A percentile compares a stretch with the other conserved stretches of the same genome.
Evolutionary conservation across 805 yeast species (phyloP).

Genomic region (Ogataea trehaloabstinens): DNA sequence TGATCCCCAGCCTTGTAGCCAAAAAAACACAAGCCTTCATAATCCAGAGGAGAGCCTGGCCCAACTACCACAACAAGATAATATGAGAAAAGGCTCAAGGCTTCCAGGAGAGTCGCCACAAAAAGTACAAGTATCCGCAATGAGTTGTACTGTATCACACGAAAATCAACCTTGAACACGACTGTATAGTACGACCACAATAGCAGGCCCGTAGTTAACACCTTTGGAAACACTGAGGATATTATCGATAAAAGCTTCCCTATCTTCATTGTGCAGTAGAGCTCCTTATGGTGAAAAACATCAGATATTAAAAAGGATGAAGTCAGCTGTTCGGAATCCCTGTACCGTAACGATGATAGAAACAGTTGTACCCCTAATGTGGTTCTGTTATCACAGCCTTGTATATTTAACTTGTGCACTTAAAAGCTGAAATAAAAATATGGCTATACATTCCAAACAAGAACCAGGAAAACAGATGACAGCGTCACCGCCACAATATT

Average conservation of each 20-base stretch:
- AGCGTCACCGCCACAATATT: no score
- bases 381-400: no score
- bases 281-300: no score
- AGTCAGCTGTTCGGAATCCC: no score
- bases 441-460: no score
- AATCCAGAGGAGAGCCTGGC: conserved; percentile 67
- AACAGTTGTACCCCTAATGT: no score
- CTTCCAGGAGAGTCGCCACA: conserved; percentile 31
- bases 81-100: conserved; percentile 48
- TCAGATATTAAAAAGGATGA: no score
- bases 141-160: conserved; percentile 14
- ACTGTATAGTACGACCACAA: conserved; percentile 49
- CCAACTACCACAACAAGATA: conserved; percentile 51
- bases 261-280: conserved; percentile 3
- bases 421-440: no score
- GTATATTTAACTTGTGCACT: no score
- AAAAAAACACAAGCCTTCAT: conserved; percentile 35
- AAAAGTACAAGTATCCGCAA: conserved; percentile 21
- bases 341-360: no score
- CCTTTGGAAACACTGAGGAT: conserved; percentile 48
- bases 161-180: conserved; percentile 28
- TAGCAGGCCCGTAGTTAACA: conserved; percentile 39
- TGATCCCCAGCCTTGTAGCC: conserved; percentile 18
- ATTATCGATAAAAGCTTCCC: conserved; percentile 32
- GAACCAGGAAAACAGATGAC: no score